These are phyloP conservation scores for Telfairia occidentalis DNA, from an alignment of 331 rosid genomes.

Conservation along the genomic window DNA sequence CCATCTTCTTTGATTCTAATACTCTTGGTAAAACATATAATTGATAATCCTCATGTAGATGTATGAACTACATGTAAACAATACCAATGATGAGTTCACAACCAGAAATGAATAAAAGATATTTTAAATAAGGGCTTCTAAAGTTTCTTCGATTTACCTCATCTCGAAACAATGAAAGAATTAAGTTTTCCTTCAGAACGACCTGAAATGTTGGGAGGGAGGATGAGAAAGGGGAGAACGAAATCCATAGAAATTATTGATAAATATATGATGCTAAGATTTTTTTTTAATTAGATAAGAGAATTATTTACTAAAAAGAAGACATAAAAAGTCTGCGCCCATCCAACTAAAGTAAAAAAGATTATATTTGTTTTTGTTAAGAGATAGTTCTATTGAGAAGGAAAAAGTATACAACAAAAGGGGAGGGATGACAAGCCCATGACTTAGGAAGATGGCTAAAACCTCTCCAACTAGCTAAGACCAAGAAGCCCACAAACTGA, in stretches of 20 bases:
- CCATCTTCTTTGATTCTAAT: conserved; percentile 96
- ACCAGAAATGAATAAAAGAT: neutral
- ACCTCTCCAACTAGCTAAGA: neutral
- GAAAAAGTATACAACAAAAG: neutral
- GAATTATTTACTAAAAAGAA: neutral
- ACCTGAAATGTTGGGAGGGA: conserved; percentile 43
- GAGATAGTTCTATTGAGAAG: neutral
- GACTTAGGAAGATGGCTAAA: neutral
- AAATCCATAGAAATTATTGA: neutral
- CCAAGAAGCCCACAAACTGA: neutral
- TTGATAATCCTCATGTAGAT: conserved; percentile 89
- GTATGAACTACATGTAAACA: conserved; percentile 49
- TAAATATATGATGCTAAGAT: neutral
- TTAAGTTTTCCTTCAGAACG: conserved; percentile 80
- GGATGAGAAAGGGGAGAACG: conserved; percentile 12
- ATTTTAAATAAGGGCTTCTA: neutral
- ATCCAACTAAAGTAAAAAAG: neutral
- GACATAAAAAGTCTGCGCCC: neutral
- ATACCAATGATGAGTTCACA: conserved; percentile 12
- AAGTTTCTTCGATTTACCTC: conserved; percentile 39
- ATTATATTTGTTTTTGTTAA: neutral
- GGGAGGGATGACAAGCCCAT: neutral
- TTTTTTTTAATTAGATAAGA: neutral
- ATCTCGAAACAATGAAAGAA: conserved; percentile 83
- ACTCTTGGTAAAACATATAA: conserved; percentile 77